These are phyloP conservation scores for Colletotrichum sp. DNA, from an alignment of 2,329 filamentous ascomycete species.

Conservation along the genomic window DNA sequence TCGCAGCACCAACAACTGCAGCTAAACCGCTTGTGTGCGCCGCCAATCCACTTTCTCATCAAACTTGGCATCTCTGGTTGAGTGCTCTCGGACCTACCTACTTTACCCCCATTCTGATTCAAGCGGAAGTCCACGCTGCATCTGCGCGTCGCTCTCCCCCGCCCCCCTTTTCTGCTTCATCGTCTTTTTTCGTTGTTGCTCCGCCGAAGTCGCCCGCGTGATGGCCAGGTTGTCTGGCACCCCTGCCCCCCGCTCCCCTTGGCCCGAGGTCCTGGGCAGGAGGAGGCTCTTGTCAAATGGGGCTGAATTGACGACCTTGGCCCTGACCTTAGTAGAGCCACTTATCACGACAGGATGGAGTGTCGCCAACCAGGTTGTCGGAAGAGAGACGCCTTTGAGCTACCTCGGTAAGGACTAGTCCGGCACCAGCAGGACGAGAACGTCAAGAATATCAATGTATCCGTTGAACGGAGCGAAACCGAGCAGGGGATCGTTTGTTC, in stretches of 20 bases:
- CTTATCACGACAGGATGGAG: background rate
- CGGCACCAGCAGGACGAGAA: background rate
- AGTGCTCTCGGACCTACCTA: conserved; percentile 1
- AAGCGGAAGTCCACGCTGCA: background rate
- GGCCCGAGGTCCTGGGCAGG: background rate
- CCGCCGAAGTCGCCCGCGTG: background rate
- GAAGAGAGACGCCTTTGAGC: background rate
- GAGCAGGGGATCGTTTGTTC: background rate
- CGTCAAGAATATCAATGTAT: background rate
- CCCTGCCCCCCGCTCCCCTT: background rate
- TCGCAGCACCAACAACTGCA: background rate
- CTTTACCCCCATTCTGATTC: background rate
- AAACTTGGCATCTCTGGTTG: conserved; percentile 9
- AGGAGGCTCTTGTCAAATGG: background rate
- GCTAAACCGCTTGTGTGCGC: conserved; percentile 12
- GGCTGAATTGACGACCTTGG: background rate
- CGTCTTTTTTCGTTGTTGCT: background rate
- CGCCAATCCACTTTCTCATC: conserved; percentile 15
- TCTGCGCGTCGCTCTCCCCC: background rate
- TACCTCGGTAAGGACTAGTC: background rate
- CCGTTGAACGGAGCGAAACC: background rate
- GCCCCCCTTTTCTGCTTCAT: background rate
- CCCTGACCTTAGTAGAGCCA: background rate
- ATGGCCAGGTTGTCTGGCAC: background rate
- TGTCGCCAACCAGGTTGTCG: background rate